Percentiles rank a stretch among this genome's conserved stretches.
phyloP scores from a whole-genome alignment of 495 filamentous ascomycete genomes.

The Cercophora newfieldiana region DNA sequence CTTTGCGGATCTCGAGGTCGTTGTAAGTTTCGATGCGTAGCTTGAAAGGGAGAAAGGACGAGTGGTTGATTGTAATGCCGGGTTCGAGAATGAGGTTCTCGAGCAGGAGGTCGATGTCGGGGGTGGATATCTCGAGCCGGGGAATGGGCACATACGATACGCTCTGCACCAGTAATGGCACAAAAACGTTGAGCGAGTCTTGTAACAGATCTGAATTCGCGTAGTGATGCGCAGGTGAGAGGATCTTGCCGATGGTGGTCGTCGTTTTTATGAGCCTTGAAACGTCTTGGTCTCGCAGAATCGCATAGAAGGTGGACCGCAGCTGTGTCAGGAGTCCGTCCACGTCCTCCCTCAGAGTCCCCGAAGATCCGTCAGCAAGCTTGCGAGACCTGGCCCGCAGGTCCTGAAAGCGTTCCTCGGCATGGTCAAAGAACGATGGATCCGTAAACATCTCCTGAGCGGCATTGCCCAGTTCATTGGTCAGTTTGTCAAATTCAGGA shows the following conservation, averaged over 20 bases:
- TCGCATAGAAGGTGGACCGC: constrained; percentile 63
- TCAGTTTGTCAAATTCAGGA: constrained; percentile 77
- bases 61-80: constrained; percentile 77
- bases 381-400: constrained; percentile 67
- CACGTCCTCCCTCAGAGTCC: constrained; percentile 63
- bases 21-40: constrained; percentile 80
- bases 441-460: constrained; percentile 84
- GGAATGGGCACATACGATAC: constrained; percentile 89
- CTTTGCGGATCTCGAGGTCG: constrained; percentile 81
- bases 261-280: constrained; percentile 65
- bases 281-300: constrained; percentile 69
- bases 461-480: constrained; percentile 68
- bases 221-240: constrained; percentile 56
- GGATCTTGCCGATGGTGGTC: constrained; percentile 61
- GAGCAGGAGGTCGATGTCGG: constrained; percentile 78
- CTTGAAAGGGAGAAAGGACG: constrained; percentile 85
- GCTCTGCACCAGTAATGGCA: constrained; percentile 72
- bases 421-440: constrained; percentile 76
- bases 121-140: constrained; percentile 78
- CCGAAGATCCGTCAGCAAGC: constrained; percentile 59
- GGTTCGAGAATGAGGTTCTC: constrained; percentile 92
- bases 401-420: constrained; percentile 67
- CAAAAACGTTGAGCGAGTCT: constrained; percentile 73
- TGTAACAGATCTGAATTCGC: constrained; percentile 69
- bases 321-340: constrained; percentile 70